Evolutionary conservation across 2,329 filamentous ascomycete genomes (phyloP).

Genomic region (Onygenales sp.): DNA sequence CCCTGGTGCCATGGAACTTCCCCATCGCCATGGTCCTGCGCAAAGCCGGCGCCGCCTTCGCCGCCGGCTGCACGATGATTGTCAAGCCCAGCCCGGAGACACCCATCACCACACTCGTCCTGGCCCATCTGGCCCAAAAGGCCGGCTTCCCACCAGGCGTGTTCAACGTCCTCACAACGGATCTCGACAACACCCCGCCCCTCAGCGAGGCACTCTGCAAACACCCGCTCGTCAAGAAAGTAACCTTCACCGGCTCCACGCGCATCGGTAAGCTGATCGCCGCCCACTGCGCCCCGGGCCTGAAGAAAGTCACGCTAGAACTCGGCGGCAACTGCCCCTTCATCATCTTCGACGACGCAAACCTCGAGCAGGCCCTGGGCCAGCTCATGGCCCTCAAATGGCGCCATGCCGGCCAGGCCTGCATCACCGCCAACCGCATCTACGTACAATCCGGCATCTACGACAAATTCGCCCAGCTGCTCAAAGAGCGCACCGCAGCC

Average conservation of each 20-base stretch:
- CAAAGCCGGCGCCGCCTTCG: conserved; percentile 27
- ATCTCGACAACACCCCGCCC: conserved; percentile 21
- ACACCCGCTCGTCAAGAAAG: conserved; percentile 21
- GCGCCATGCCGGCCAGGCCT: conserved; percentile 27
- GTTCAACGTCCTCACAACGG: conserved; percentile 26
- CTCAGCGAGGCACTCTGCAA: conserved; percentile 24
- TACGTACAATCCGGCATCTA: conserved; percentile 26
- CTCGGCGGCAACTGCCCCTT: conserved; percentile 36
- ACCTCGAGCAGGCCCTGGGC: conserved; percentile 24
- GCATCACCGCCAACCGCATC: conserved; percentile 28
- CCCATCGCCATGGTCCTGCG: conserved; percentile 60
- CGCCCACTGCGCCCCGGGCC: conserved; percentile 21
- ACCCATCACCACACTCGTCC: conserved; percentile 23
- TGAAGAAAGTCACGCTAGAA: conserved; percentile 38
- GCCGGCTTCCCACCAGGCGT: conserved; percentile 27
- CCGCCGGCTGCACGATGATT: conserved; percentile 30
- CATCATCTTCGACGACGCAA: conserved; percentile 33
- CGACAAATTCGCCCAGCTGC: conserved; percentile 46
- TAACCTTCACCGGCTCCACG: conserved; percentile 27
- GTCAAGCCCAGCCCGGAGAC: conserved; percentile 29
- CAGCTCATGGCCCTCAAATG: conserved; percentile 24
- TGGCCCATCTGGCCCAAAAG: conserved; percentile 23
- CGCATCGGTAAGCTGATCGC: conserved; percentile 25
- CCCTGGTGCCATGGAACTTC: conserved; percentile 89
- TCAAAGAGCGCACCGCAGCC: conserved; percentile 42